A percentile compares a stretch with the other conserved stretches of the same genome.
phyloP scores from a whole-genome alignment of 2,329 filamentous ascomycete species.

The Ramichloridium luteum region DNA sequence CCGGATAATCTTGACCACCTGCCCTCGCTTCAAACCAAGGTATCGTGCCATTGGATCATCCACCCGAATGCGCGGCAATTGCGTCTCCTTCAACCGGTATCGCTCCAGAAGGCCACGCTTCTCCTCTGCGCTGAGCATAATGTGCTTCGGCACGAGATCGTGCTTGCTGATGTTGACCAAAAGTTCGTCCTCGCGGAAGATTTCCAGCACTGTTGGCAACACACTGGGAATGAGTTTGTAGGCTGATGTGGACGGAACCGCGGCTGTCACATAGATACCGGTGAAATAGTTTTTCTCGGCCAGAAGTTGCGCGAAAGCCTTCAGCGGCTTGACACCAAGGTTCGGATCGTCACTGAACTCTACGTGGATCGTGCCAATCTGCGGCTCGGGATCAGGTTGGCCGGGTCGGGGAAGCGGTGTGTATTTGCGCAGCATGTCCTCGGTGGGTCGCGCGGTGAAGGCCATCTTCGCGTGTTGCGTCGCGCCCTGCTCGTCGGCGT shows the following conservation, averaged over 20 bases:
- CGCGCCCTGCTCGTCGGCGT: slow-evolving; percentile 58
- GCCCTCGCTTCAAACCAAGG: slow-evolving; percentile 74
- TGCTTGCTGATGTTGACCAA: slow-evolving; percentile 97
- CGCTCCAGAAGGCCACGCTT: slow-evolving; percentile 74
- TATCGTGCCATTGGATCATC: slow-evolving; percentile 90
- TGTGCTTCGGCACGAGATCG: slow-evolving; percentile 88
- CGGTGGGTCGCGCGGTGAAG: slow-evolving; percentile 76
- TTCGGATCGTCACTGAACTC: slow-evolving; percentile 74
- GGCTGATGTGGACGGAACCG: slow-evolving; percentile 71
- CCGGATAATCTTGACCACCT: slow-evolving; percentile 97
- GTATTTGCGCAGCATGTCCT: slow-evolving; percentile 74
- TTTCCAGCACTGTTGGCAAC: slow-evolving; percentile 72
- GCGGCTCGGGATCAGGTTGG: slow-evolving; percentile 44
- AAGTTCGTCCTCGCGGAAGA: slow-evolving; percentile 90
- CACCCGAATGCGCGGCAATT: slow-evolving; percentile 81
- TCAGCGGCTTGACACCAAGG: slow-evolving; percentile 86
- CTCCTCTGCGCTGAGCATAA: slow-evolving; percentile 80
- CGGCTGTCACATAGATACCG: slow-evolving; percentile 79
- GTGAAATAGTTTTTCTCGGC: slow-evolving; percentile 70
- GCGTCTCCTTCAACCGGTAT: slow-evolving; percentile 94
- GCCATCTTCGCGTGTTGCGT: slow-evolving; percentile 73
- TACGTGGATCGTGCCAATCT: slow-evolving; percentile 82
- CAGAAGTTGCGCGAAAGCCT: slow-evolving; percentile 74
- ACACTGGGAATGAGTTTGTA: slow-evolving; percentile 75
- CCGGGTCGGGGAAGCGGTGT: slow-evolving; percentile 53